These are phyloP conservation scores for Noccaea bulbosa DNA, from an alignment of 345 rosid genomes.

Conservation along the genomic window DNA sequence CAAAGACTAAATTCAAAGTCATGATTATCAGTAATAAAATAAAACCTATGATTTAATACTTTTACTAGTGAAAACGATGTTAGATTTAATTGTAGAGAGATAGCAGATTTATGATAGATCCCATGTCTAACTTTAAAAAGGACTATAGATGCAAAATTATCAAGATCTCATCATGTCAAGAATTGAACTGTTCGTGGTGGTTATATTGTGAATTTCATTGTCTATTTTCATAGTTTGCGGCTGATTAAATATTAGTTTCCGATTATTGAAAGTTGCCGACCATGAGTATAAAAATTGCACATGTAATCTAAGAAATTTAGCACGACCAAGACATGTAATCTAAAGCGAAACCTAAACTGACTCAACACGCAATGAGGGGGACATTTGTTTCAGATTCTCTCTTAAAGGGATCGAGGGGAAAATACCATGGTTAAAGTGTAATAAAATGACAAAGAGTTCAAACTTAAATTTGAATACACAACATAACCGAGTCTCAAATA, in stretches of 20 bases:
- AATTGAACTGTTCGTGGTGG: slow-evolving; percentile 28
- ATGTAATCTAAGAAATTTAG: neutral
- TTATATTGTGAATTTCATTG: slow-evolving; percentile 18
- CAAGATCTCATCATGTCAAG: slow-evolving; percentile 37
- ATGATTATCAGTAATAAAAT: slow-evolving; percentile 35
- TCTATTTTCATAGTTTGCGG: slow-evolving; percentile 14
- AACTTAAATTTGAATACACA: too few species aligned
- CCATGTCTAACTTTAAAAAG: slow-evolving; percentile 21
- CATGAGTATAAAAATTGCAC: neutral
- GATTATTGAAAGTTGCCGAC: slow-evolving; percentile 29
- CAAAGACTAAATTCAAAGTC: slow-evolving; percentile 40
- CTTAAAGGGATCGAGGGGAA: too few species aligned
- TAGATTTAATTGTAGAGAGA: neutral
- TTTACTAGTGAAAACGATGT: slow-evolving; percentile 33
- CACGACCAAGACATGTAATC: slow-evolving; percentile 1
- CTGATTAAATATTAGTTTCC: slow-evolving; percentile 5
- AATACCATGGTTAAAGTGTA: too few species aligned
- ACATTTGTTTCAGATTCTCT: neutral
- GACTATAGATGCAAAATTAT: slow-evolving; percentile 20
- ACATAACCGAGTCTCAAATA: too few species aligned
- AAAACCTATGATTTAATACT: slow-evolving; percentile 32
- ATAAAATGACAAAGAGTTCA: too few species aligned
- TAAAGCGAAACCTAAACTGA: neutral
- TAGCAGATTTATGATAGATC: neutral
- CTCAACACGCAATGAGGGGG: neutral